These are phyloP conservation scores for Oryza punctata DNA, from an alignment of 176 grass and related monocot species.

Conservation along the genomic window DNA sequence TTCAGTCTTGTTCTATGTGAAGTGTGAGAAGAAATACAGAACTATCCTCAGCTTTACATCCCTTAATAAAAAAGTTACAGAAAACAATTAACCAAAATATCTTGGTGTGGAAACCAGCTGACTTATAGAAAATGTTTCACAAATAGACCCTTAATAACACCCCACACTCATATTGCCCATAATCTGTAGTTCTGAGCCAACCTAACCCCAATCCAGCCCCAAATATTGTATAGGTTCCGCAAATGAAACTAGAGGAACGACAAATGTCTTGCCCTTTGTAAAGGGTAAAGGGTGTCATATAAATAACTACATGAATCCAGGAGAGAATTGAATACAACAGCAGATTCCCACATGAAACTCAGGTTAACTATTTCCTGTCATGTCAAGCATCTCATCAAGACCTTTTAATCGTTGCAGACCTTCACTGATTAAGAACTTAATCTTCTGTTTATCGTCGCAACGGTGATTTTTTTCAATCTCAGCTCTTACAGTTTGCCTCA, in stretches of 20 bases:
- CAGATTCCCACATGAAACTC: neutral
- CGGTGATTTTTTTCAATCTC: conserved; percentile 87
- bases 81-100: neutral
- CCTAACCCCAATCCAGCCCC: neutral
- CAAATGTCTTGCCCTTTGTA: neutral
- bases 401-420: conserved; percentile 78
- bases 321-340: neutral
- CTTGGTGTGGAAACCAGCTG: neutral
- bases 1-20: neutral
- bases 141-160: neutral
- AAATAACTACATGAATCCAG: neutral
- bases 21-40: conserved; percentile 1
- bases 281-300: neutral
- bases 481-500: conserved; percentile 64
- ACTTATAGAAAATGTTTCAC: conserved; percentile 7
- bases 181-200: neutral
- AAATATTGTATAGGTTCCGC: neutral
- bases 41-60: neutral
- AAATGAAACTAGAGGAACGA: neutral
- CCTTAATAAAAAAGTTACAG: neutral
- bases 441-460: conserved; percentile 84
- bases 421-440: conserved; percentile 82
- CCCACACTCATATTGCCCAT: neutral
- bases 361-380: conserved; percentile 70
- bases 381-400: conserved; percentile 95